Conservation (phyloP, 805 yeast species). For the Tetrapisispora fleetii region DNA sequence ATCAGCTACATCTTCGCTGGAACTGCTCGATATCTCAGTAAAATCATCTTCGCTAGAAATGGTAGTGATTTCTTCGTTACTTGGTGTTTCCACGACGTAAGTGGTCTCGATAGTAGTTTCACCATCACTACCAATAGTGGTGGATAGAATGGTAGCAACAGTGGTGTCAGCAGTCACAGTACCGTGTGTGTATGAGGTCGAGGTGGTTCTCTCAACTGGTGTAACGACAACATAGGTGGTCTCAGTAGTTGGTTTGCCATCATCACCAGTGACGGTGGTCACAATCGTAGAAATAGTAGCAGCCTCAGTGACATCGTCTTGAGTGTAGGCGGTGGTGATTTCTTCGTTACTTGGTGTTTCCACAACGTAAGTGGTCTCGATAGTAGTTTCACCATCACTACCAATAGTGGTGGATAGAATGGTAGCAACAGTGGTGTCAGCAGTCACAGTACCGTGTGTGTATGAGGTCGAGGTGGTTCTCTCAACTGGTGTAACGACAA, state of each 20-base stretch:
- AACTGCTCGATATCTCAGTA: neutral
- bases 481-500: neutral
- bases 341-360: conserved; percentile 2
- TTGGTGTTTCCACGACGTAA: conserved; percentile 1
- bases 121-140: conserved; percentile 2
- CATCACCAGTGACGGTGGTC: conserved; percentile 3
- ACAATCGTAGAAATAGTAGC: neutral
- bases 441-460: conserved; percentile 1
- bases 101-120: conserved; percentile 1
- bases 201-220: neutral
- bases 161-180: neutral
- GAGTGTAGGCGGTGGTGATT: neutral
- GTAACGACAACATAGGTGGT: conserved; percentile 1
- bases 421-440: neutral
- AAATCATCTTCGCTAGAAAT: neutral
- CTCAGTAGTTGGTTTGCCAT: conserved; percentile 1
- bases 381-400: conserved; percentile 1
- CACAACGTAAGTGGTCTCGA: neutral
- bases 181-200: conserved; percentile 1
- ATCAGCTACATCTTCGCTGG: neutral
- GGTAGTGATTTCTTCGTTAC: neutral
- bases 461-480: neutral
- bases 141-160: conserved; percentile 1
- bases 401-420: conserved; percentile 1
- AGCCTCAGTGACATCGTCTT: neutral